Percentiles rank a stretch among this genome's conserved stretches.
Evolutionary conservation across 2,329 filamentous ascomycete species (phyloP).

Genomic region (Cladophialophora psammophila): DNA sequence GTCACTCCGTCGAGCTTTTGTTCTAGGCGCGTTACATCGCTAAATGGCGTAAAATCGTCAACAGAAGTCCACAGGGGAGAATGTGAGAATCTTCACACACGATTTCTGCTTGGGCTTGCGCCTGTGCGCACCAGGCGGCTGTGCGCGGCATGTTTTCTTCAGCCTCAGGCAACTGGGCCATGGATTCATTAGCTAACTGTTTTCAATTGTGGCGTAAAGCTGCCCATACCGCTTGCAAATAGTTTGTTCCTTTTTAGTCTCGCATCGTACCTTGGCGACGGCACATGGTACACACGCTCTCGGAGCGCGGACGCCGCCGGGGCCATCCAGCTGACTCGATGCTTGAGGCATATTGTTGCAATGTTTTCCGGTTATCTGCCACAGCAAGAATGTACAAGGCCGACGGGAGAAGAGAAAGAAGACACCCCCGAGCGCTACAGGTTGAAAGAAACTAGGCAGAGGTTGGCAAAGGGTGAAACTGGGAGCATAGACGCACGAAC

Average conservation of each 20-base stretch:
- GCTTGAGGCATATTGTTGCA: conserved; percentile 9
- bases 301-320: conserved; percentile 21
- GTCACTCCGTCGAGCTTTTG: conserved; percentile 44
- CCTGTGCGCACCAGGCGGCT: conserved; percentile 42
- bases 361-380: background rate
- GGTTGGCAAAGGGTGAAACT: background rate
- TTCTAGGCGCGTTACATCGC: conserved; percentile 41
- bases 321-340: conserved; percentile 17
- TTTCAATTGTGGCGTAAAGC: background rate
- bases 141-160: conserved; percentile 41
- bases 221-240: conserved; percentile 33
- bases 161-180: conserved; percentile 43
- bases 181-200: background rate
- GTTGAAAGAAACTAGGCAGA: background rate
- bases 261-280: conserved; percentile 34
- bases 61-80: background rate
- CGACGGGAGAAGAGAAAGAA: background rate
- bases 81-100: background rate
- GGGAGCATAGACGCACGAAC: background rate
- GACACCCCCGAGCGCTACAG: background rate
- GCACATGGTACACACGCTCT: conserved; percentile 37
- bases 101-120: conserved; percentile 25
- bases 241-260: conserved; percentile 20
- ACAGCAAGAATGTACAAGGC: background rate
- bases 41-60: conserved; percentile 1